These are phyloP conservation scores for Capsicum baccatum DNA, from an alignment of 257 asterid genomes.

Conservation along the genomic window DNA sequence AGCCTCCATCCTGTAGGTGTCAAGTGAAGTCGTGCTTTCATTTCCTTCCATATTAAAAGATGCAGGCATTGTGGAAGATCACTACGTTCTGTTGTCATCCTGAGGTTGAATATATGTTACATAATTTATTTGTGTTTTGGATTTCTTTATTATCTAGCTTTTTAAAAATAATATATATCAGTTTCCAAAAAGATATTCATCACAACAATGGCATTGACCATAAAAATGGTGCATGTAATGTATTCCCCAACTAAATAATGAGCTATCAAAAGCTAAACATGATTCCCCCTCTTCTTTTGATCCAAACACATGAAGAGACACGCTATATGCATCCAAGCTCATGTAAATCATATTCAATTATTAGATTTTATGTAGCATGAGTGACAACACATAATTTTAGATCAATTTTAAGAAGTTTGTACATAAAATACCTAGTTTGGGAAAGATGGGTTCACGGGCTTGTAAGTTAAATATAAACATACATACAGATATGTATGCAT, in stretches of 20 bases:
- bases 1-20: slow-evolving; percentile 17
- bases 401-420: too few relatives aligned
- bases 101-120: slow-evolving; percentile 20
- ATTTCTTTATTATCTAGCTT: not conserved
- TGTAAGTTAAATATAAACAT: not conserved
- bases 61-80: not conserved
- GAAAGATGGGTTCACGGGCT: too few relatives aligned
- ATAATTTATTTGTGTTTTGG: not conserved
- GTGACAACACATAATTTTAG: too few relatives aligned
- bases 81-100: not conserved
- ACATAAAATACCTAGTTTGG: too few relatives aligned
- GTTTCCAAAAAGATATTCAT: not conserved
- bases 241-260: not conserved
- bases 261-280: slow-evolving; percentile 12
- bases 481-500: not conserved
- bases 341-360: not conserved
- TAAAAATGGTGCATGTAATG: not conserved
- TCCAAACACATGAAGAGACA: not conserved
- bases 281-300: slow-evolving; percentile 17
- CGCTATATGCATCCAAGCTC: not conserved
- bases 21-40: not conserved
- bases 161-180: slow-evolving; percentile 15
- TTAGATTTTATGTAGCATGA: too few relatives aligned
- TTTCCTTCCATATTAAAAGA: not conserved
- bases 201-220: not conserved